Base-by-base conservation (phyloP, 352 stramenopile genomes). In the Phytophthora nicotianae region DNA sequence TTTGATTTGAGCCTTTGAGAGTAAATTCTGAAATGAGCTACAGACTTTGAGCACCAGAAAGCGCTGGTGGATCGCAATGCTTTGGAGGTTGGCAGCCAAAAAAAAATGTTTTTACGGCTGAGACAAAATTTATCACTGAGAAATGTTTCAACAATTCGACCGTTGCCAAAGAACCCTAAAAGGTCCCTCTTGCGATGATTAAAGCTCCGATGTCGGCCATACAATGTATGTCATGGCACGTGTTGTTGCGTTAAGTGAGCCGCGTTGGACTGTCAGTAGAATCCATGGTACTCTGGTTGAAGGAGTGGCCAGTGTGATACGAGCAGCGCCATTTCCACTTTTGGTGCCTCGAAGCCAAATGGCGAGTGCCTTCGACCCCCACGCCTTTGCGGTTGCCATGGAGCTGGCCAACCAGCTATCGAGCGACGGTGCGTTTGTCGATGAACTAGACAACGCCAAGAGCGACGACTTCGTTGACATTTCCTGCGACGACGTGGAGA, bases 371-470 rank as follows among this genome's bases (percentile, higher is more conserved):
- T 42, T 66, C 11, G 50, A 66, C 27, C 42, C 50, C 9, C 58
- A 37, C 50, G 58, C 58, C 6, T 61, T 66, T 13, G 42, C 41
- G 33, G 58, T 66, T 10, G 58, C 50, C 29, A 66, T 66, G 1
- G 50, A 61, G 42, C 41, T 66, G 32, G 32, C 58, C 33, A 50
- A 29, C 42, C 58, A 66, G 58, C 19, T 66, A n/a, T 66, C 58
- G 3, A 66, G 32, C 33, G 50, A 66, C 33, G 58, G 58, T n/a
- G 32, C 17, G 20, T 66, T 66, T 33, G 58, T 66, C n/a, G 58
- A 66, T 19, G 50, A 66, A 2, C 29, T 19, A 16, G 16, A 35
- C 23, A 10, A 20, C 9, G 5, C n/a, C 6, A 24, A 27, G 33
- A 29, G 17, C 23, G 33, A 8, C 16, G 57, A 54, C 26, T 20